These are phyloP conservation scores for Phaseolus lunatus DNA, from an alignment of 306 rosid species.

Conservation along the genomic window DNA sequence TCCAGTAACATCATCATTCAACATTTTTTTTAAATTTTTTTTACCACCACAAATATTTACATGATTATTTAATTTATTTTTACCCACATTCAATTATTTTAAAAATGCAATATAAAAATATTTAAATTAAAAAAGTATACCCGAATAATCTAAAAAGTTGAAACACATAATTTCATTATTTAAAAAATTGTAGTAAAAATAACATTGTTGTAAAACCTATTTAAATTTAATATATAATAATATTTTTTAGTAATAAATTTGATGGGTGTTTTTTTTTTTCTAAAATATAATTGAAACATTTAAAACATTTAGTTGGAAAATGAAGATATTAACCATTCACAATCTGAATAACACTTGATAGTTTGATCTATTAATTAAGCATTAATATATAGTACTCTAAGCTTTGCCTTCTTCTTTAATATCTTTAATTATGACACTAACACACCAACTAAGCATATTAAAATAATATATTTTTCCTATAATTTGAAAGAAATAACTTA, in stretches of 20 bases:
- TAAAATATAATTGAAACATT: no score
- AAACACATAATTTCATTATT: no score
- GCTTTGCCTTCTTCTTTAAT: background rate
- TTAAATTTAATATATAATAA: no score
- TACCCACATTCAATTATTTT: background rate
- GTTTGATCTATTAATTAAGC: no score
- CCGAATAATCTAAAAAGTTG: no score
- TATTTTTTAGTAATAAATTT: no score
- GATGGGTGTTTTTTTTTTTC: no score
- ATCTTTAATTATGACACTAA: slow-evolving; percentile 4
- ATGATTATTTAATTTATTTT: background rate
- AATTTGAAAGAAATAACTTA: background rate
- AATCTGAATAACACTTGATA: background rate
- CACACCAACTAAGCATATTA: background rate
- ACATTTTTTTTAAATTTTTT: background rate
- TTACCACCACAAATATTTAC: background rate
- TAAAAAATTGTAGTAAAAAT: no score
- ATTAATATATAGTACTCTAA: background rate
- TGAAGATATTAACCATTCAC: background rate
- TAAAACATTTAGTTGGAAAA: no score
- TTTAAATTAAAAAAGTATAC: no score
- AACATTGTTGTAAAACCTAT: no score
- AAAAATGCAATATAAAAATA: no score
- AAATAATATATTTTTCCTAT: background rate
- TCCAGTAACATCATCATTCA: background rate